Percentiles rank a stretch among this genome's conserved stretches.
These are phyloP conservation scores for Zangia roseola DNA, from an alignment of 768 basidiomycete genomes.

Conservation along the genomic window DNA sequence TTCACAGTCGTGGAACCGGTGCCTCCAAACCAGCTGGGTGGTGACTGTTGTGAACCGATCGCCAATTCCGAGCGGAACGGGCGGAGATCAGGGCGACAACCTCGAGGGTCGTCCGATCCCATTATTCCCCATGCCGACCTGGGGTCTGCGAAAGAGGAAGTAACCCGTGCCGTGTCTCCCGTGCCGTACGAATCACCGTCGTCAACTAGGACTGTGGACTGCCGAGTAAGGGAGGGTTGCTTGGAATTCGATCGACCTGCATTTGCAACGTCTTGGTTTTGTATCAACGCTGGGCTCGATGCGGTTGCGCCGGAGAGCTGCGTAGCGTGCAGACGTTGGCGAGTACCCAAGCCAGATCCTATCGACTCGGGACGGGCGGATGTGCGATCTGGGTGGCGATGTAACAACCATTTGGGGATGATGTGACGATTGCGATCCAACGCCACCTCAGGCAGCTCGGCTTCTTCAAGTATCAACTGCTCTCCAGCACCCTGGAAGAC, in stretches of 20 bases:
- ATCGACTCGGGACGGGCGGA: conserved; percentile 42
- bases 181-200: conserved; percentile 49
- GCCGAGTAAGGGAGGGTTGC: conserved; percentile 44
- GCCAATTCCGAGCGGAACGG: conserved; percentile 42
- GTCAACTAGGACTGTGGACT: conserved; percentile 35
- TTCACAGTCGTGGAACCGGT: conserved; percentile 94
- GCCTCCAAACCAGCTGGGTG: conserved; percentile 73
- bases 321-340: conserved; percentile 39
- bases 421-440: conserved; percentile 95
- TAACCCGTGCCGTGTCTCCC: conserved; percentile 30
- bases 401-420: conserved; percentile 89
- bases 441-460: conserved; percentile 92
- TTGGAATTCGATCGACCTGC: conserved; percentile 15
- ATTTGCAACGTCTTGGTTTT: conserved; percentile 25
- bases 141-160: conserved; percentile 26
- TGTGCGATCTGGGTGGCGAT: conserved; percentile 46
- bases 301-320: conserved; percentile 54
- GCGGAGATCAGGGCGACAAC: conserved; percentile 33
- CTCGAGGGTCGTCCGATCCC: conserved; percentile 27
- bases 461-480: conserved; percentile 55
- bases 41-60: conserved; percentile 29
- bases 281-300: conserved; percentile 69
- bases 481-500: conserved; percentile 31
- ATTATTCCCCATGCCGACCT: conserved; percentile 16
- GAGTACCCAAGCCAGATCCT: conserved; percentile 26